A percentile compares a stretch with the other conserved stretches of the same genome.
Conservation (phyloP, 257 asterid species). For the Knoxia roxburghii region DNA sequence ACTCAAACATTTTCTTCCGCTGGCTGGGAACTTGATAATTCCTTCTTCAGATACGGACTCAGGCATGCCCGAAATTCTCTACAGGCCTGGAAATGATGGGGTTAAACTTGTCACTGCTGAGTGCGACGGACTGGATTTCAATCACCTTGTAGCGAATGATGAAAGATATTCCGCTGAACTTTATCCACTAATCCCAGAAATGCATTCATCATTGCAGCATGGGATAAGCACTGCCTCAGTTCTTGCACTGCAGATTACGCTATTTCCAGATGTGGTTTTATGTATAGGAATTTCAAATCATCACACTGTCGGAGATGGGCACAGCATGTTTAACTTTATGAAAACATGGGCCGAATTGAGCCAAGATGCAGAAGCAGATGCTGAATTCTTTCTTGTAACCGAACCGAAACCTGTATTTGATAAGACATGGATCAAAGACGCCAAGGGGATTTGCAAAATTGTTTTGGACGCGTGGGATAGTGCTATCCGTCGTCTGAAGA, state of each 20-base stretch:
- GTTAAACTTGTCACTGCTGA: constrained; percentile 25
- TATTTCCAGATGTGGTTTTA: constrained; percentile 29
- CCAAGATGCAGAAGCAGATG: not conserved
- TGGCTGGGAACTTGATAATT: constrained; percentile 32
- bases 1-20: constrained; percentile 27
- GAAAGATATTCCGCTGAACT: constrained; percentile 24
- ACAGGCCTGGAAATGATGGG: constrained; percentile 18
- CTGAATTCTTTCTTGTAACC: not conserved
- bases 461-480: constrained; percentile 8
- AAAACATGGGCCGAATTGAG: constrained; percentile 28
- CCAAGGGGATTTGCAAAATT: constrained; percentile 4
- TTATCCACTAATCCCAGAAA: constrained; percentile 24
- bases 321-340: constrained; percentile 23
- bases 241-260: constrained; percentile 30
- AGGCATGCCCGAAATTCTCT: constrained; percentile 17
- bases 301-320: constrained; percentile 36
- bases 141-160: constrained; percentile 19
- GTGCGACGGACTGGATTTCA: constrained; percentile 13
- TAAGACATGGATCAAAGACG: constrained; percentile 22
- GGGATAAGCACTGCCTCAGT: constrained; percentile 12
- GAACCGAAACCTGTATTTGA: constrained; percentile 20
- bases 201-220: not conserved
- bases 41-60: constrained; percentile 17
- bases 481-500: not conserved
- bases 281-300: constrained; percentile 29